Evolutionary conservation across 306 rosid genomes (phyloP), one percentile per base, ranked within the genome.

Genomic region (Luffa acutangula): DNA sequence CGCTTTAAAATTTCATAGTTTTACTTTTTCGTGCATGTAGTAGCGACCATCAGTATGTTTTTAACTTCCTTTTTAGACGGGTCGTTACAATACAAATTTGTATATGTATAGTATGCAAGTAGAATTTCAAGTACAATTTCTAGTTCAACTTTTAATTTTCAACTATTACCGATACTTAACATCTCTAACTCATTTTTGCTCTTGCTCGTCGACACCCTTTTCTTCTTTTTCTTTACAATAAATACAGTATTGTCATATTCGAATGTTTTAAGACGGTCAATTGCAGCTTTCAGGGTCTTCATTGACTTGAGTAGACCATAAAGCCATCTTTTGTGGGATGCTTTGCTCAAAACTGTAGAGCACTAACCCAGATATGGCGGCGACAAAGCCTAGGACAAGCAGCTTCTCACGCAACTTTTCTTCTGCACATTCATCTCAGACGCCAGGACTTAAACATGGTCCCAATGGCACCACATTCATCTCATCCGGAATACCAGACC

Each of bases 401-500:
- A 92, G 97, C 85, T 92, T 94, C 89, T 92, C 97, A 66, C 97
- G 91, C 82, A 92, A 86, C 82, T 33, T 85, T 58, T 57, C 90
- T 58, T 51, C 90, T 37, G 81, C 69, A 76, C 80, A 83, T 11
- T 87, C 93, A 42, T 42, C 85, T 66, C 90, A 79, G 31, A 82
- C 83, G 46, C 91, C 95, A 0, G 92, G 93, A 48, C 85, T 91
- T 15, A 91, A 89, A 85, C 91, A 69, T 78, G 97, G 96, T 76
- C 95, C 97, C 37, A 92, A 92, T 82, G 97, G 92, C 82, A 88
- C 93, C 12, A 82, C 80, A 37, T 91, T 91, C 75, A 21, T 92
- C 18, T 92, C 95, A 4, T 91, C 97, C 8, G 97, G 97, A 72
- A 92, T 92, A 76, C 88, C 88, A 0, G 93, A 94, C 85, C 93